These are phyloP conservation scores for Letharia columbiana DNA, from an alignment of 495 filamentous ascomycete genomes.

Conservation along the genomic window DNA sequence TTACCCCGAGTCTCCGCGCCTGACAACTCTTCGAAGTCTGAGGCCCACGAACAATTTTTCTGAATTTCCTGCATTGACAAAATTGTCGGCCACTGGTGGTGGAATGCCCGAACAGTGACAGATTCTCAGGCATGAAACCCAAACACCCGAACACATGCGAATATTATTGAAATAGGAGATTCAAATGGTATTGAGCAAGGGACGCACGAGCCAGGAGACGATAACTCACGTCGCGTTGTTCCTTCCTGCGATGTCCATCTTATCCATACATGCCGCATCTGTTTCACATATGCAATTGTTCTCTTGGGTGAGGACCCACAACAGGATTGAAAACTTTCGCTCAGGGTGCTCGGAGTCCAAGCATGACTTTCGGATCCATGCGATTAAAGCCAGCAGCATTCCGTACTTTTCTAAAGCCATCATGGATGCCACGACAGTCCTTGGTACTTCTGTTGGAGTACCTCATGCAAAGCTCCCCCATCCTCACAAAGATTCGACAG, in stretches of 20 bases:
- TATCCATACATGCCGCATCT: not conserved
- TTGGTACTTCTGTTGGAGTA: slow-evolving; percentile 47
- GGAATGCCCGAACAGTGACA: not conserved
- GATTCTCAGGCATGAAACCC: too few relatives aligned
- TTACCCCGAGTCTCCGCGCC: too few relatives aligned
- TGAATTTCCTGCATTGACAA: not conserved
- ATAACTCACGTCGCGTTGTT: not conserved
- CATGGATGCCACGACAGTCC: slow-evolving; percentile 39
- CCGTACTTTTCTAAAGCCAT: not conserved
- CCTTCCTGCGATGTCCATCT: not conserved
- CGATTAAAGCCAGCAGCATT: not conserved
- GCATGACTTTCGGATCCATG: not conserved
- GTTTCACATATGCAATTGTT: not conserved
- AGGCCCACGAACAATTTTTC: not conserved
- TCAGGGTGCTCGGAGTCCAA: not conserved
- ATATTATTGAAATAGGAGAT: too few relatives aligned
- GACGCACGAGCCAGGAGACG: not conserved
- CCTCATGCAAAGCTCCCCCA: slow-evolving; percentile 40
- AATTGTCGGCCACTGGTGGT: not conserved
- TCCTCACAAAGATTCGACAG: slow-evolving; percentile 50
- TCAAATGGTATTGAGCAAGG: not conserved
- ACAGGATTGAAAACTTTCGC: not conserved
- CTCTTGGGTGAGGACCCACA: not conserved
- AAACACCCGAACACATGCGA: too few relatives aligned
- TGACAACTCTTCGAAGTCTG: too few relatives aligned